These are phyloP conservation scores for Leccinum huronense DNA, from an alignment of 1,284 basidiomycete genomes.

Conservation along the genomic window DNA sequence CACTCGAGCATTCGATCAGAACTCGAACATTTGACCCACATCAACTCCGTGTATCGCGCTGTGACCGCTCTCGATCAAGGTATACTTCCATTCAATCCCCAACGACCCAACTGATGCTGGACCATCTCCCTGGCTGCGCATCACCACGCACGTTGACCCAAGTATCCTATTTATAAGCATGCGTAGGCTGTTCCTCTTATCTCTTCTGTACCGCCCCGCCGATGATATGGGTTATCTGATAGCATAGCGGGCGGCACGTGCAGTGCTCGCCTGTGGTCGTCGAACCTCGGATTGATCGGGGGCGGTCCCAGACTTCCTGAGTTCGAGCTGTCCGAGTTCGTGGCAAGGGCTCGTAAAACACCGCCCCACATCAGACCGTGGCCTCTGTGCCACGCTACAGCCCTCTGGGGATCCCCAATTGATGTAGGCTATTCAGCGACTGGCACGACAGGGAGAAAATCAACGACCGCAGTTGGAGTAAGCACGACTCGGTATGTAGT, in stretches of 20 bases:
- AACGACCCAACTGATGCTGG: constrained; percentile 6
- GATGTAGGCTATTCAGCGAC: constrained; percentile 21
- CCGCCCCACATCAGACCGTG: constrained; percentile 20
- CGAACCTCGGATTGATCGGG: constrained; percentile 29
- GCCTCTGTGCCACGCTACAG: constrained; percentile 11
- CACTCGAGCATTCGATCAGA: constrained; percentile 6
- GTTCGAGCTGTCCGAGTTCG: constrained; percentile 19
- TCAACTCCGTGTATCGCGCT: constrained; percentile 22
- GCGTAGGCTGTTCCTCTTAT: constrained; percentile 7
- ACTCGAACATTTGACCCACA: constrained; percentile 23
- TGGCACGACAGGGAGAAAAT: constrained; percentile 9
- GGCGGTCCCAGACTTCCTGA: constrained; percentile 24
- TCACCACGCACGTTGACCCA: constrained; percentile 18
- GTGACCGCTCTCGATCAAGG: constrained; percentile 20
- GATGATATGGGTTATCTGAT: constrained; percentile 24
- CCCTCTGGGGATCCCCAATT: constrained; percentile 13
- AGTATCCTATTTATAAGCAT: constrained; percentile 9
- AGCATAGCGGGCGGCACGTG: constrained; percentile 14
- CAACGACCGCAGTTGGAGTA: constrained; percentile 7
- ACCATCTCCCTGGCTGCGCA: constrained; percentile 23
- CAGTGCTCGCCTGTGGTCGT: constrained; percentile 31
- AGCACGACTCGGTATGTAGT: constrained; percentile 13
- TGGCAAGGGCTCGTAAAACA: constrained; percentile 24
- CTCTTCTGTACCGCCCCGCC: constrained; percentile 12
- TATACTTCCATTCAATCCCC: constrained; percentile 18